Evolutionary conservation across 176 grass and related monocot species (phyloP), one percentile per base, ranked within the genome.

Genomic region (Poa annua): DNA sequence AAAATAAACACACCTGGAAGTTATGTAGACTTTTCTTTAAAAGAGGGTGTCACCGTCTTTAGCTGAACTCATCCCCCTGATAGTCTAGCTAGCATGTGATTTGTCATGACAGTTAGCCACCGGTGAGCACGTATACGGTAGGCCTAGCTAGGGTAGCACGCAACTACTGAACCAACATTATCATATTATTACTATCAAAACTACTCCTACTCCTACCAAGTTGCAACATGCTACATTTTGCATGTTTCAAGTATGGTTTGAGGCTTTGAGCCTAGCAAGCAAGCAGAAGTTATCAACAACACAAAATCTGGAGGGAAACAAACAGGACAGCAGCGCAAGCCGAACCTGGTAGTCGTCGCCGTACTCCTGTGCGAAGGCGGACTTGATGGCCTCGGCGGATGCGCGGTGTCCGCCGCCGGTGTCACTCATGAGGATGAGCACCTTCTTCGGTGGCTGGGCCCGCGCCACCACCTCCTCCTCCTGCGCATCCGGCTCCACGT

Each of bases 401-500:
- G 96, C 96, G 35, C 96, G 88, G 63, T 99, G 96, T 0, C 96
- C 96, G 16, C 96, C 96, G 50, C 96, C 96, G 1, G 96, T 99
- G 74, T 99, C 96, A 61, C 96, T 99, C 96, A 99, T 99, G 74
- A 99, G 83, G 50, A 99, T 99, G 19, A 99, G 39, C 74, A 99
- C 93, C 26, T 95, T 95, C 85, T 99, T 99, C 4, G 93, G 87
- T 59, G 89, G 87, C 72, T 88, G 84, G 22, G 83, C 72, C 42
- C 53, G 87, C 42, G 32, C 74, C 44, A 64, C 83, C 5, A 82
- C 87, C 17, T 91, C 93, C 85, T 90, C 83, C 45, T 88, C 29
- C n/a, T n/a, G n/a, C 29, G 29, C 89, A 3, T 36, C 44, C 11
- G 17, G 70, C 33, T 60, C 55, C 62, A 14, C 50, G 22, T 89